Conservation (phyloP, 495 filamentous ascomycete genomes). For the Daldinia grandis region DNA sequence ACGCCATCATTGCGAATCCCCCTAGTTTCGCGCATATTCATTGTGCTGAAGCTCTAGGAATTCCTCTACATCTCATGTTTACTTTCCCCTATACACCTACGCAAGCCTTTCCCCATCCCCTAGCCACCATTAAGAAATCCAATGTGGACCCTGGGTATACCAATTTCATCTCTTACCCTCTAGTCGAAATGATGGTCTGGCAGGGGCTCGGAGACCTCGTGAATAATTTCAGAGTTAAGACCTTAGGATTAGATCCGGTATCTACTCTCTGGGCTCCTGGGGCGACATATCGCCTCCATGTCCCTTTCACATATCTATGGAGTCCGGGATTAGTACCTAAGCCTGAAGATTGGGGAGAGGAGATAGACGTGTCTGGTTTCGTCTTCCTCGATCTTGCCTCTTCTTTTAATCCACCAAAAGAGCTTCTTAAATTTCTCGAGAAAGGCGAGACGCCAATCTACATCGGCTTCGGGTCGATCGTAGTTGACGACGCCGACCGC, state of each 20-base stretch:
- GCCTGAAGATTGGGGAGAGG: slow-evolving; percentile 68
- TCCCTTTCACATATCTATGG: slow-evolving; percentile 74
- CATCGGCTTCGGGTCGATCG: slow-evolving; percentile 75
- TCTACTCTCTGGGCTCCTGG: slow-evolving; percentile 73
- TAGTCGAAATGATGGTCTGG: slow-evolving; percentile 75
- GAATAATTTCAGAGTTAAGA: slow-evolving; percentile 68
- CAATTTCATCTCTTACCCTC: slow-evolving; percentile 77
- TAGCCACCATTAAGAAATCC: slow-evolving; percentile 70
- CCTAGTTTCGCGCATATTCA: slow-evolving; percentile 73
- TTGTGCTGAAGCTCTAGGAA: slow-evolving; percentile 69
- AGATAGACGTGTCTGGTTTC: slow-evolving; percentile 71
- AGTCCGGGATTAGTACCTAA: slow-evolving; percentile 72
- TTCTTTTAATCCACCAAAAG: slow-evolving; percentile 63
- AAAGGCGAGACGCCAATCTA: slow-evolving; percentile 67
- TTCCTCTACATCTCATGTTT: slow-evolving; percentile 74
- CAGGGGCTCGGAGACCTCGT: slow-evolving; percentile 71
- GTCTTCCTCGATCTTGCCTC: slow-evolving; percentile 71
- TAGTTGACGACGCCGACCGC: slow-evolving; percentile 69
- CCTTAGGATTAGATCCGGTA: slow-evolving; percentile 67
- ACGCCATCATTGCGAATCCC: slow-evolving; percentile 77
- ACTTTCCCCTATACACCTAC: slow-evolving; percentile 71
- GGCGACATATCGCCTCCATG: slow-evolving; percentile 65
- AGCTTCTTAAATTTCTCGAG: slow-evolving; percentile 63
- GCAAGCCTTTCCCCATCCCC: slow-evolving; percentile 71
- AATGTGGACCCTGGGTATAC: slow-evolving; percentile 65